These are phyloP conservation scores for Corymbia maculata DNA, from an alignment of 345 rosid genomes.

Conservation along the genomic window DNA sequence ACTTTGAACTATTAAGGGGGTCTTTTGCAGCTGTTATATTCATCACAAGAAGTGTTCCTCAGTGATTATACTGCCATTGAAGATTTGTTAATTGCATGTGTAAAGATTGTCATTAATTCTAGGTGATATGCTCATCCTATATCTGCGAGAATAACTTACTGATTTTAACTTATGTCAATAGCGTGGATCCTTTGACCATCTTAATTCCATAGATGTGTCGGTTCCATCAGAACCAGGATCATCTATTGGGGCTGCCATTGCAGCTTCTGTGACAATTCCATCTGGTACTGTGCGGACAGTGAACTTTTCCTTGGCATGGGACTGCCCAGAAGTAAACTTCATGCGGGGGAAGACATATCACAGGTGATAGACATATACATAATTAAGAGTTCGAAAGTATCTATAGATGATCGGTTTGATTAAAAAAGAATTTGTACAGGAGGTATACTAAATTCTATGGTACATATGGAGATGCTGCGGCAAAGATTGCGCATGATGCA, in stretches of 20 bases:
- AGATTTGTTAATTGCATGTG: neutral
- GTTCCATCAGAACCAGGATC: conserved; percentile 64
- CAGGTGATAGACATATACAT: conserved; percentile 24
- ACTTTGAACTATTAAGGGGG: neutral
- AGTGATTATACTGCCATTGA: neutral
- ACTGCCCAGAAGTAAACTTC: conserved; percentile 79
- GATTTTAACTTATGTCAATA: conserved; percentile 2
- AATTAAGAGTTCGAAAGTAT: neutral
- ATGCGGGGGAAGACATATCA: conserved; percentile 53
- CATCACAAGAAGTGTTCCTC: neutral
- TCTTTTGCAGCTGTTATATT: neutral
- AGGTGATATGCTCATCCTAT: neutral
- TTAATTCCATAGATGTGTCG: conserved; percentile 21
- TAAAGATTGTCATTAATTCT: neutral
- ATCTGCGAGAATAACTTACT: neutral
- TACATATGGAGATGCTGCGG: conserved; percentile 59
- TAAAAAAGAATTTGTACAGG: conserved; percentile 23
- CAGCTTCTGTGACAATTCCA: conserved; percentile 60
- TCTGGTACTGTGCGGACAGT: conserved; percentile 38
- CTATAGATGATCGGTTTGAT: neutral
- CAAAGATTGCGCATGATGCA: conserved; percentile 76
- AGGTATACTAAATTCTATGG: conserved; percentile 86
- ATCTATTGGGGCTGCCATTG: conserved; percentile 90
- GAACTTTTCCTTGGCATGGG: conserved; percentile 90
- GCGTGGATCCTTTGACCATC: conserved; percentile 66